Conservation (phyloP, 805 yeast species). For the Hanseniaspora opuntiae region DNA sequence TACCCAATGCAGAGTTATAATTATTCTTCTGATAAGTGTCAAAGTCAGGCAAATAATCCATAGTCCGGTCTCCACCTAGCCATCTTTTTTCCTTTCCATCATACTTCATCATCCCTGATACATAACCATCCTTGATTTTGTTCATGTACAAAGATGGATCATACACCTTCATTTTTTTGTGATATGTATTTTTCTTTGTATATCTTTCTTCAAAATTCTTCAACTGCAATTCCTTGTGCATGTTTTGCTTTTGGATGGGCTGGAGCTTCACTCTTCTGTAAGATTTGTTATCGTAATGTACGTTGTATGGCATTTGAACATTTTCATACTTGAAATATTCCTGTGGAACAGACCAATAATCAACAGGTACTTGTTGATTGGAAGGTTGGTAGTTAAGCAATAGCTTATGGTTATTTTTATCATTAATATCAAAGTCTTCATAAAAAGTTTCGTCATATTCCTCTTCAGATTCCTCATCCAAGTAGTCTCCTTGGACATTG, state of each 20-base stretch:
- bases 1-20: neutral
- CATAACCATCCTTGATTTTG: constrained; percentile 3
- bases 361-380: neutral
- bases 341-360: constrained; percentile 8
- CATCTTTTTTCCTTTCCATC: constrained; percentile 5
- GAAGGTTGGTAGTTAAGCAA: neutral
- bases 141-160: neutral
- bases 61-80: constrained; percentile 1
- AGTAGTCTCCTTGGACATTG: neutral
- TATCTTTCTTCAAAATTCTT: neutral
- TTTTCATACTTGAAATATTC: neutral
- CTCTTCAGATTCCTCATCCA: constrained; percentile 1
- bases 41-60: constrained; percentile 7
- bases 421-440: constrained; percentile 2
- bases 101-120: constrained; percentile 6
- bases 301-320: neutral
- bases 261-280: neutral
- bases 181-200: neutral
- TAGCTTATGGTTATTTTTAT: neutral
- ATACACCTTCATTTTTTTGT: neutral
- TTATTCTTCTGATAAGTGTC: neutral
- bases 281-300: neutral
- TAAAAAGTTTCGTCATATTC: constrained; percentile 7
- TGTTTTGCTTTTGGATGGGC: neutral
- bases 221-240: neutral